Conservation (phyloP, 345 rosid species). For the Gossypium raimondii region DNA sequence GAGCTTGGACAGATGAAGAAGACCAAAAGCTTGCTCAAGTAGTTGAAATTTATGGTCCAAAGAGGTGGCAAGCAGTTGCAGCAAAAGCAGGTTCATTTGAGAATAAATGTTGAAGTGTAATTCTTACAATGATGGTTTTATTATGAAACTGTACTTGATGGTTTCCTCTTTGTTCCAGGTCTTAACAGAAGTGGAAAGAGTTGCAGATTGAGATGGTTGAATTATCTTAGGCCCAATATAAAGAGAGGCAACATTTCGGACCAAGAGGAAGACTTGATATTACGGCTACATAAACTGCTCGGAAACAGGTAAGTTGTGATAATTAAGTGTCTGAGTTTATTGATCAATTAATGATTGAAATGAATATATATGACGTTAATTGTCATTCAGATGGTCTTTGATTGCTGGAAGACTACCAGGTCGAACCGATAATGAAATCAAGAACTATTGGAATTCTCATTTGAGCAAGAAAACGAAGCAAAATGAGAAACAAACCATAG, state of each 20-base stretch:
- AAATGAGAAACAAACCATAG: slow-evolving; percentile 16
- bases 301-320: slow-evolving; percentile 38
- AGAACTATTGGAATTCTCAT: slow-evolving; percentile 55
- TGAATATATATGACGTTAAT: background rate
- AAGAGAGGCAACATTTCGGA: slow-evolving; percentile 54
- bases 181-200: slow-evolving; percentile 51
- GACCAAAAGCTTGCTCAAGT: slow-evolving; percentile 37
- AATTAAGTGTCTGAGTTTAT: background rate
- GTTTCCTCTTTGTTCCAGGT: slow-evolving; percentile 23
- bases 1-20: slow-evolving; percentile 49
- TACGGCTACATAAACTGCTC: slow-evolving; percentile 50
- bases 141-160: no score
- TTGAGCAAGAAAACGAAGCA: slow-evolving; percentile 38
- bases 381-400: slow-evolving; percentile 42
- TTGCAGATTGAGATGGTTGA: slow-evolving; percentile 57
- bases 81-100: slow-evolving; percentile 35
- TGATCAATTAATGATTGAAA: background rate
- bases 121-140: background rate
- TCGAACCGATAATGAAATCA: slow-evolving; percentile 51
- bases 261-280: slow-evolving; percentile 52
- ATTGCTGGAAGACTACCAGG: slow-evolving; percentile 56
- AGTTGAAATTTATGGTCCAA: slow-evolving; percentile 43
- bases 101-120: background rate
- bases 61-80: slow-evolving; percentile 43
- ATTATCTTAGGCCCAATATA: slow-evolving; percentile 54